Evolutionary conservation across 305 asterid species (phyloP).

Genomic region (Lippia alba): DNA sequence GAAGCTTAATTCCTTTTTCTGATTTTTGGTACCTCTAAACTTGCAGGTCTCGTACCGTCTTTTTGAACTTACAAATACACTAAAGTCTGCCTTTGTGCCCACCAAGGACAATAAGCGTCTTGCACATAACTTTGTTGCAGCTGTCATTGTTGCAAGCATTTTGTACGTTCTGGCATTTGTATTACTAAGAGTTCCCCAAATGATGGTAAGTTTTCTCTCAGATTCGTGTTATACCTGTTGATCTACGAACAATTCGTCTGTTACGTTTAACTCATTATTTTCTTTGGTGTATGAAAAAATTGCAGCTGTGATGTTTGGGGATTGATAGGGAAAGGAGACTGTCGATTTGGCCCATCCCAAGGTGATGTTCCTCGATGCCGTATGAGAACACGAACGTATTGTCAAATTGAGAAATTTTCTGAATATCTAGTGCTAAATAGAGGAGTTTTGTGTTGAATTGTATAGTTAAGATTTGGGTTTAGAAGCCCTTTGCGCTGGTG

Average conservation of each 20-base stretch:
- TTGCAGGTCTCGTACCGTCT: conserved; percentile 83
- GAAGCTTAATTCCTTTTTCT: conserved; percentile 5
- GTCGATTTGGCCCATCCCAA: conserved; percentile 4
- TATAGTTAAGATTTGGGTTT: conserved; percentile 1
- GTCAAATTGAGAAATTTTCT: conserved; percentile 3
- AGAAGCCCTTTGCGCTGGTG: background rate
- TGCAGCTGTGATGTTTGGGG: conserved; percentile 40
- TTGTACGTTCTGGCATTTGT: conserved; percentile 62
- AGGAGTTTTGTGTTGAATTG: conserved; percentile 10
- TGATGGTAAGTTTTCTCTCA: conserved; percentile 50
- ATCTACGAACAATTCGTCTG: background rate
- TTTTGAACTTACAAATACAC: conserved; percentile 77
- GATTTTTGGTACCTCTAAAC: conserved; percentile 13
- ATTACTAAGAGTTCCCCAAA: conserved; percentile 65
- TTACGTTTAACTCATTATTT: background rate
- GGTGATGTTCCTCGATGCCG: background rate
- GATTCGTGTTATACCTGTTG: conserved; percentile 5
- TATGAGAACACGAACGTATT: background rate
- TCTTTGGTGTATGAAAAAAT: background rate
- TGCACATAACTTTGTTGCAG: conserved; percentile 71
- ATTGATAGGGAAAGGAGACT: background rate
- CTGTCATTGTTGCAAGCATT: conserved; percentile 59
- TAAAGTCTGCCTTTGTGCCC: conserved; percentile 72
- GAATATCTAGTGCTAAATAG: background rate
- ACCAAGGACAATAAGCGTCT: conserved; percentile 76